Percentiles rank a stretch among this genome's conserved stretches.
Evolutionary conservation across 139 green algal species (phyloP).

Genomic region (Klebsormidium nitens): DNA sequence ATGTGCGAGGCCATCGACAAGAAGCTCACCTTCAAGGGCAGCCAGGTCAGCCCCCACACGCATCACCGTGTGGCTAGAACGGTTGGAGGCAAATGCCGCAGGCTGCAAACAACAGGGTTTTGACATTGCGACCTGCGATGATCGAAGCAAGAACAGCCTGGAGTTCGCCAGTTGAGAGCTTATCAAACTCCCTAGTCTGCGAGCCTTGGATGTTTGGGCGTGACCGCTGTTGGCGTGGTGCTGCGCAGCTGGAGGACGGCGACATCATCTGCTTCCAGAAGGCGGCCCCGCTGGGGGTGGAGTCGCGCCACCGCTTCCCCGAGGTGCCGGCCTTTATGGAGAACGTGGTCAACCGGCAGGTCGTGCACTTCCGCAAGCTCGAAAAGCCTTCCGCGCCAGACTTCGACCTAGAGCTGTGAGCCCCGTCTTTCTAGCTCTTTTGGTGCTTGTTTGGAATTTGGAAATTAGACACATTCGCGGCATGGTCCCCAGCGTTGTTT

Average conservation of each 20-base stretch:
- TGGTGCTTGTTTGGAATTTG: slow-evolving; percentile 4
- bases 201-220: slow-evolving; percentile 1
- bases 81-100: too few species aligned
- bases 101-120: too few species aligned
- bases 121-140: too few species aligned
- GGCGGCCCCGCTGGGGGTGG: slow-evolving; percentile 11
- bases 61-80: too few species aligned
- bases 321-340: slow-evolving; percentile 60
- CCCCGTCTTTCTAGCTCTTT: background rate
- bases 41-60: slow-evolving; percentile 31
- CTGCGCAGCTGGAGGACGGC: slow-evolving; percentile 68
- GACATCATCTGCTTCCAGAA: slow-evolving; percentile 83
- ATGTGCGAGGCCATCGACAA: slow-evolving; percentile 58
- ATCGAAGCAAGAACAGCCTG: too few species aligned
- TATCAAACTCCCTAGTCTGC: too few species aligned
- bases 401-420: slow-evolving; percentile 76
- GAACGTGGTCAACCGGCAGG: slow-evolving; percentile 58
- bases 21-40: slow-evolving; percentile 40
- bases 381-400: slow-evolving; percentile 56
- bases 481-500: background rate
- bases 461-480: background rate
- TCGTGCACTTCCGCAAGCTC: slow-evolving; percentile 62
- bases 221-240: background rate
- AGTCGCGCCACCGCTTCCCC: slow-evolving; percentile 35
- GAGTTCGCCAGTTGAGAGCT: too few species aligned